Conservation (phyloP, 768 basidiomycete genomes). For the Boletus reticuloceps region DNA sequence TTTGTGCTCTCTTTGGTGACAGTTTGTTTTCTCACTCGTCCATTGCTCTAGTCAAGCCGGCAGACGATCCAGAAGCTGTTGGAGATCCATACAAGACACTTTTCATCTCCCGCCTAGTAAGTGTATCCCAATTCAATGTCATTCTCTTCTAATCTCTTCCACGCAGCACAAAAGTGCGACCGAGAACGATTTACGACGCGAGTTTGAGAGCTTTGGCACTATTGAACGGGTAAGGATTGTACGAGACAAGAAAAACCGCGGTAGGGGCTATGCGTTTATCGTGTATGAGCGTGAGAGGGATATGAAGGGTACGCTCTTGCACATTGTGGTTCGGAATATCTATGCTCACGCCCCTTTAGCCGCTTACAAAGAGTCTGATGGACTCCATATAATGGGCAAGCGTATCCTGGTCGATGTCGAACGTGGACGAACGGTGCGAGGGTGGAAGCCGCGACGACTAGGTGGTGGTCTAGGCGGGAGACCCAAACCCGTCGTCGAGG, state of each 20-base stretch:
- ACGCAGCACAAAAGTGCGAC: conserved; percentile 86
- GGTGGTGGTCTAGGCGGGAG: conserved; percentile 99
- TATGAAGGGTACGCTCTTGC: conserved; percentile 81
- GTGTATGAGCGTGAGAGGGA: conserved; percentile 98
- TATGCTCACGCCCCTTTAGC: conserved; percentile 41
- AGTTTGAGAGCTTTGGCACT: conserved; percentile 93
- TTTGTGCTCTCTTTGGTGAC: conserved; percentile 40
- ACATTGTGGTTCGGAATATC: conserved; percentile 8
- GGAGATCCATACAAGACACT: conserved; percentile 99
- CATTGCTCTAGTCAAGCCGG: conserved; percentile 75
- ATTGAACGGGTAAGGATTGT: conserved; percentile 95
- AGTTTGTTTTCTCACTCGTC: conserved; percentile 2
- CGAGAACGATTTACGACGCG: conserved; percentile 88
- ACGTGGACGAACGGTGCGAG: conserved; percentile 94
- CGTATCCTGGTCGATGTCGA: conserved; percentile 97
- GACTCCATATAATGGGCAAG: conserved; percentile 93
- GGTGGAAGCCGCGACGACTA: conserved; percentile 95
- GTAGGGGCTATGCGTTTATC: conserved; percentile 93
- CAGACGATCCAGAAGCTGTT: conserved; percentile 84
- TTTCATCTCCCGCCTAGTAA: conserved; percentile 90
- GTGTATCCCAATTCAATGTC: conserved; percentile 13
- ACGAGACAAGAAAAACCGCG: conserved; percentile 82
- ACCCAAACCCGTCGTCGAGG: conserved; percentile 69
- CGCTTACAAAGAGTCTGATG: conserved; percentile 98
- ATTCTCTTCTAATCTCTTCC: conserved; percentile 12